Conservation (phyloP, 2,329 filamentous ascomycete species). For the Paramyrothecium sp. region DNA sequence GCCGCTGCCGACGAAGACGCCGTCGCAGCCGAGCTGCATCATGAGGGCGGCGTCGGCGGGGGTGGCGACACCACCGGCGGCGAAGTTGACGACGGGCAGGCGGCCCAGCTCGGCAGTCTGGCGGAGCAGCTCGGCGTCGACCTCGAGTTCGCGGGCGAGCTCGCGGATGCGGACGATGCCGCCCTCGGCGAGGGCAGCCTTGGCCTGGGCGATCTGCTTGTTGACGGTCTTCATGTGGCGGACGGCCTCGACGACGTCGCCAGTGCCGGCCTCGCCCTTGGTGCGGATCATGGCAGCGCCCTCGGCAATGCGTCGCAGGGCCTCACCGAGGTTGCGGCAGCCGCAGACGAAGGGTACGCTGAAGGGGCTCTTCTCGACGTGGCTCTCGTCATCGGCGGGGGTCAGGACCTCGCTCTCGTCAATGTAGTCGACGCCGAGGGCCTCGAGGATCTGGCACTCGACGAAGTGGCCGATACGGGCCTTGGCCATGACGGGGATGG, state of each 20-base stretch:
- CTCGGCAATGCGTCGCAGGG: slow-evolving; percentile 84
- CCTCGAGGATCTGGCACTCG: slow-evolving; percentile 97
- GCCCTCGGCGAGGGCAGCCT: slow-evolving; percentile 64
- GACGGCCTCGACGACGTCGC: slow-evolving; percentile 95
- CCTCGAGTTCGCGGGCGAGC: slow-evolving; percentile 78
- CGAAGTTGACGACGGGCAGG: slow-evolving; percentile 95
- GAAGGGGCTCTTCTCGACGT: slow-evolving; percentile 87
- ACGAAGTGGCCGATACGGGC: slow-evolving; percentile 97
- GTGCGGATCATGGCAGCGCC: slow-evolving; percentile 98
- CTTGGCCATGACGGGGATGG: slow-evolving; percentile 99
- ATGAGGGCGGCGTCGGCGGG: slow-evolving; percentile 92
- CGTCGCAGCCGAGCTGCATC: slow-evolving; percentile 99
- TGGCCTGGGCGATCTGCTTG: slow-evolving; percentile 75
- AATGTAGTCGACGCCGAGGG: slow-evolving; percentile 94
- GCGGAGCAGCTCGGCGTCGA: slow-evolving; percentile 74
- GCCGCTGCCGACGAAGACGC: slow-evolving; percentile 93
- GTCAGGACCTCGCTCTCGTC: slow-evolving; percentile 98
- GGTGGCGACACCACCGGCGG: slow-evolving; percentile 98
- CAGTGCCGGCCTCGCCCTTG: slow-evolving; percentile 96
- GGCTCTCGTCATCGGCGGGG: slow-evolving; percentile 84
- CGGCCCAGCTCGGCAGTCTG: slow-evolving; percentile 85
- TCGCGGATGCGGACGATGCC: slow-evolving; percentile 58
- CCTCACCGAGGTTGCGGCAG: slow-evolving; percentile 91
- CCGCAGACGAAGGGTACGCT: slow-evolving; percentile 92
- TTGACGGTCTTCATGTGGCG: slow-evolving; percentile 93